A percentile compares a stretch with the other conserved stretches of the same genome.
Evolutionary conservation across 176 grass and related monocot species (phyloP).

Genomic region (Cymbopogon citratus): DNA sequence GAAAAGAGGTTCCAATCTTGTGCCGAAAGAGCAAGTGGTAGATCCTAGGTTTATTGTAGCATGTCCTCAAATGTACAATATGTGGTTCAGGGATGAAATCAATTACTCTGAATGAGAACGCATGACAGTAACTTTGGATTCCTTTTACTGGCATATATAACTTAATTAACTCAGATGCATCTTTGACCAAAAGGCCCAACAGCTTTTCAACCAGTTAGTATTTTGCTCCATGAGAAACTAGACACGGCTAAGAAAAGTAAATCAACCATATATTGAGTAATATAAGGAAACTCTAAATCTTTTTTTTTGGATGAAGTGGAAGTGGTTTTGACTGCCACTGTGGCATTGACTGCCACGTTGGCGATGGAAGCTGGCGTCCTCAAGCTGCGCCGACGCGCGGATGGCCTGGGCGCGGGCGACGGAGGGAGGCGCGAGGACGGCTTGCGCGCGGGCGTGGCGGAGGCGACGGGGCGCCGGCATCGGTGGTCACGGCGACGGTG

Average conservation of each 20-base stretch:
- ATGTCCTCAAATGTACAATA: conserved; percentile 9
- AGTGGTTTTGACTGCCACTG: too few relatives aligned
- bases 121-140: not conserved
- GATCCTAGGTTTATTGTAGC: conserved; percentile 22
- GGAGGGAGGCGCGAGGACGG: too few relatives aligned
- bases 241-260: not conserved
- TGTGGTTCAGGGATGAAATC: conserved; percentile 7
- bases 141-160: not conserved
- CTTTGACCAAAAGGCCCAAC: not conserved
- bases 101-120: not conserved
- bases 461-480: too few relatives aligned
- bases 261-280: not conserved
- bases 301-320: too few relatives aligned
- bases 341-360: too few relatives aligned
- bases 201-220: not conserved
- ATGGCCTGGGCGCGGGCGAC: too few relatives aligned
- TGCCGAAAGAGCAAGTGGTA: conserved; percentile 32
- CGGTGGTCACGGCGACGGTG: too few relatives aligned
- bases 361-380: too few relatives aligned
- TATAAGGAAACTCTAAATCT: not conserved
- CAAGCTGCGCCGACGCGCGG: too few relatives aligned
- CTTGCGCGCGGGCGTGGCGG: too few relatives aligned
- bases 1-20: conserved; percentile 22
- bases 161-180: not conserved
- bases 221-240: not conserved